These are phyloP conservation scores for Tetradesmus obliquus DNA, from an alignment of 139 green algal genomes.

Conservation along the genomic window DNA sequence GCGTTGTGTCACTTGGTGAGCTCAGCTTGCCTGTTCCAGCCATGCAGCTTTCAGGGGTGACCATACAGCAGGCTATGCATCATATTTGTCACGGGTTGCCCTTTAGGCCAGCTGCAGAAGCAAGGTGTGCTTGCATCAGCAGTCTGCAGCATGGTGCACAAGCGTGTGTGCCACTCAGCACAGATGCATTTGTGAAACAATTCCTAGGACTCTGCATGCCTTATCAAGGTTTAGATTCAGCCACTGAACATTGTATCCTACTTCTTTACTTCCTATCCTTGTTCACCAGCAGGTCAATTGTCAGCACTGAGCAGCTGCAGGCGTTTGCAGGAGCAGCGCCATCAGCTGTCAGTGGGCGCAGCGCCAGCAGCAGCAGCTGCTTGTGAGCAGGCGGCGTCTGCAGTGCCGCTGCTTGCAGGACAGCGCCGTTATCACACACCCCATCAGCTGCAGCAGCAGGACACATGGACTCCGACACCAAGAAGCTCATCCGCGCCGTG, in stretches of 20 bases:
- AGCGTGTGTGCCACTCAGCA: neutral
- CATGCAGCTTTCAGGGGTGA: neutral
- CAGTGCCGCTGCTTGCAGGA: neutral
- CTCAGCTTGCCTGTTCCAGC: constrained; percentile 2
- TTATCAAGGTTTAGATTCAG: neutral
- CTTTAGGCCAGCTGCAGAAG: neutral
- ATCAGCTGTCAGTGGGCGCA: neutral
- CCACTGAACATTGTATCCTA: too few species aligned
- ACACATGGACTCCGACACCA: constrained; percentile 50
- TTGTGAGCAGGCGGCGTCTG: neutral
- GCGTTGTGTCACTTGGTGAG: neutral
- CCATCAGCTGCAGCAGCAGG: neutral
- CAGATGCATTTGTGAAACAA: neutral
- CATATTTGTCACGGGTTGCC: neutral
- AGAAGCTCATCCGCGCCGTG: constrained; percentile 65
- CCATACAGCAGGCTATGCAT: neutral
- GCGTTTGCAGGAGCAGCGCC: neutral
- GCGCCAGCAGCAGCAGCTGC: neutral
- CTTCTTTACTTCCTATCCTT: neutral
- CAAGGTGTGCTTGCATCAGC: neutral
- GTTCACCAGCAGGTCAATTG: neutral
- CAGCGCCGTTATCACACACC: neutral
- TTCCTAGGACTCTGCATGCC: neutral
- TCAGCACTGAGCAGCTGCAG: neutral
- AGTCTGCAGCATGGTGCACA: neutral